Evolutionary conservation across 495 filamentous ascomycete genomes (phyloP), one percentile per base, ranked within the genome.

Genomic region (Penicillium cosmopolitanum): DNA sequence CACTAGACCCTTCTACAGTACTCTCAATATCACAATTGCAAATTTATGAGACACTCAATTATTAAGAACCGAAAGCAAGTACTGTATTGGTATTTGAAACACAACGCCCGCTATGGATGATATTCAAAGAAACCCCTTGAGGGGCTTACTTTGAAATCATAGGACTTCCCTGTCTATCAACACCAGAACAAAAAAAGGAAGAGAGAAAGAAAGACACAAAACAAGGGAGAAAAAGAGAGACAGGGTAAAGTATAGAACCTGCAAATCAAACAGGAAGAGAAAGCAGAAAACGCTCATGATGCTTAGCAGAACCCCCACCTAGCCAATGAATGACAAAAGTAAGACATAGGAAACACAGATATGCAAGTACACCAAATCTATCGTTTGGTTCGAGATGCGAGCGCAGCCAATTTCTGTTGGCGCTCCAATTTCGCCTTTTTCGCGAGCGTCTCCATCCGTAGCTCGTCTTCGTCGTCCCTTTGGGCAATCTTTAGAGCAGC

Each of bases 401-500:
- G 70, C 31, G 67, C 68, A 46, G 71, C 69, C 57, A 85, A 60
- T 55, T 75, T 83, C 62, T 74, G 74, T 76, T 77, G 84, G 33
- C 83, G 75, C 55, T 82, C 84, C 66, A 79, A 56, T 66, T 89
- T 89, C 64, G 80, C 77, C 43, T 74, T 69, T 71, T 84, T 86
- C 13, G 81, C 77, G 55, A 74, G 72, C 56, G 75, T 74, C 69
- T 89, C 87, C 63, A 75, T 64, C 16, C 64, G 73, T 63, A 80
- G 66, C 43, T 85, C 84, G 68, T 82, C 77, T 58, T 84, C 82
- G 58, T 89, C 87, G 63, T 89, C 87, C 63, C 75, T 77, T 47
- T 75, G 77, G 6, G 86, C 87, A 16, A 59, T 68, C 44, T 67
- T 70, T 46, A 84, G 61, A 16, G 85, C 83, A 8, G 59, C 57